Conservation (phyloP, 1,139 yeast species). For the Saccharomyces hybrid region DNA sequence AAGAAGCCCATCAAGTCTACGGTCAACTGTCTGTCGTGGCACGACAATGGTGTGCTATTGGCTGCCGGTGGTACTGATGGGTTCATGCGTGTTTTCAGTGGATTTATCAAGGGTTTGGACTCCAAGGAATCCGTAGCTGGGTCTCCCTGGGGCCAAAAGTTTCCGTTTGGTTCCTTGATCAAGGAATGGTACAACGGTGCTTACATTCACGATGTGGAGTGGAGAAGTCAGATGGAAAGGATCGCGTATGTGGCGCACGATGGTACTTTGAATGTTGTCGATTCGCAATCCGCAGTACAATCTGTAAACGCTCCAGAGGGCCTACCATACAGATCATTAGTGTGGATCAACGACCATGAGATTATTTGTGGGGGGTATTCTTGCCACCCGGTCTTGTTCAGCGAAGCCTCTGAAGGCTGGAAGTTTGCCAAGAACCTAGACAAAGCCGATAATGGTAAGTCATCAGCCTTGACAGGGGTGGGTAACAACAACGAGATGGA, state of each 20-base stretch:
- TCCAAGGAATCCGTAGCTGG: constrained; percentile 60
- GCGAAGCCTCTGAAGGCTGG: constrained; percentile 69
- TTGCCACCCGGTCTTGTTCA: constrained; percentile 81
- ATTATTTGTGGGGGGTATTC: constrained; percentile 88
- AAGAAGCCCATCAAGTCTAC: constrained; percentile 90
- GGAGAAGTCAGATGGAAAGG: constrained; percentile 72
- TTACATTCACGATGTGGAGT: constrained; percentile 89
- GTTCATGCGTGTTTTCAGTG: constrained; percentile 86
- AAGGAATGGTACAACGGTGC: constrained; percentile 83
- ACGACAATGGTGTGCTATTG: constrained; percentile 81
- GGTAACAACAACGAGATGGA: constrained; percentile 37
- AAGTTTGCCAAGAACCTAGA: constrained; percentile 56
- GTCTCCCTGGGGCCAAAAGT: constrained; percentile 86
- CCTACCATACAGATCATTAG: constrained; percentile 73
- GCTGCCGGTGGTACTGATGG: constrained; percentile 96
- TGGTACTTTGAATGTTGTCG: constrained; percentile 63
- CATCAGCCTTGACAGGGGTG: constrained; percentile 27
- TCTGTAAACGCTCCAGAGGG: constrained; percentile 65
- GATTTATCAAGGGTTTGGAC: constrained; percentile 85
- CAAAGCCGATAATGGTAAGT: constrained; percentile 31
- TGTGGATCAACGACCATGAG: constrained; percentile 59
- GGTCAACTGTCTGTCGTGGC: constrained; percentile 84
- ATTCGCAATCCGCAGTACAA: constrained; percentile 43
- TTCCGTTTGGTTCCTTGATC: constrained; percentile 91
- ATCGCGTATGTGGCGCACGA: constrained; percentile 78